A percentile compares a stretch with the other conserved stretches of the same genome.
phyloP scores from a whole-genome alignment of 148 eudicot species.

The Pharnaceum exiguum region DNA sequence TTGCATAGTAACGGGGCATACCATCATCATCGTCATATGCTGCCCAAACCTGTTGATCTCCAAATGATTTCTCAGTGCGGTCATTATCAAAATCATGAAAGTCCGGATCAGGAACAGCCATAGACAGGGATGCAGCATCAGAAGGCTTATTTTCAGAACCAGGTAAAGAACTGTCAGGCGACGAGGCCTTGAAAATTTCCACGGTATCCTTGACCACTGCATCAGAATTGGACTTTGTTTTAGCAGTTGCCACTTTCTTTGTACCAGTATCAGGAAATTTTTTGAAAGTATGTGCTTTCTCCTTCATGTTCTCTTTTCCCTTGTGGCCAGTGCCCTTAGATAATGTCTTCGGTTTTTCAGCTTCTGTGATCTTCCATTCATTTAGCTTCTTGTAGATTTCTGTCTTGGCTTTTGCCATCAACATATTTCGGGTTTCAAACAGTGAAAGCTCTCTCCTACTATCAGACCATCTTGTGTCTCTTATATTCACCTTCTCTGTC shows the following conservation, averaged over 20 bases:
- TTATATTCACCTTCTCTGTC: conserved; percentile 19
- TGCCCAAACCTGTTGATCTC: conserved; percentile 75
- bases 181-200: conserved; percentile 2
- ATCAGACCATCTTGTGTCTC: conserved; percentile 10
- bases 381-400: conserved; percentile 39
- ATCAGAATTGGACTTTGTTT: conserved; percentile 15
- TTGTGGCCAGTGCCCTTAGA: conserved; percentile 4
- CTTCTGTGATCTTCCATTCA: conserved; percentile 20
- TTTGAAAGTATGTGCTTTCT: conserved; percentile 5
- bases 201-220: not conserved
- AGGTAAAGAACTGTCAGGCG: conserved; percentile 3
- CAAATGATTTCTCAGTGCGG: conserved; percentile 45
- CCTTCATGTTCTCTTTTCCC: conserved; percentile 16
- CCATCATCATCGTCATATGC: conserved; percentile 83
- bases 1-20: conserved; percentile 80
- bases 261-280: conserved; percentile 5
- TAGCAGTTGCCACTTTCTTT: conserved; percentile 17
- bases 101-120: conserved; percentile 64
- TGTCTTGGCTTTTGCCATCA: conserved; percentile 43
- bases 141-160: conserved; percentile 19
- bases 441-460: conserved; percentile 30
- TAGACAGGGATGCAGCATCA: conserved; percentile 20
- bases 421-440: conserved; percentile 37
- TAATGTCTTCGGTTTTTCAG: conserved; percentile 13
- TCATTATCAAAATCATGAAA: conserved; percentile 70